Base-by-base conservation (phyloP, 257 asterid genomes). In the Solanum tarapatanum region DNA sequence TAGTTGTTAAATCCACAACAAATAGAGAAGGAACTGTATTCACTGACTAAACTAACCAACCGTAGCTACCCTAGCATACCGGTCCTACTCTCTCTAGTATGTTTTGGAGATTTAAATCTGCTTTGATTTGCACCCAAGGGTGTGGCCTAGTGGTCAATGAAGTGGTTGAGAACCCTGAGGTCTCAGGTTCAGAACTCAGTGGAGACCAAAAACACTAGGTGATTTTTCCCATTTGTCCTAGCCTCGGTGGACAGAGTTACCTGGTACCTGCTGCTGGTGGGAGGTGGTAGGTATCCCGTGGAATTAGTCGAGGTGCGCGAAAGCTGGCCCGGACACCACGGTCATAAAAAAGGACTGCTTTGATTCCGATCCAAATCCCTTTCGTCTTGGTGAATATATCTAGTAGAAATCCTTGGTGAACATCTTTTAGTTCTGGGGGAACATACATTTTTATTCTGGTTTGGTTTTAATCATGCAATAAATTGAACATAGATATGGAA, bases 401-500 rank as follows among this genome's bases (percentile, higher is more conserved):
- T 48, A 17, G 43, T 82, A 45, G 43, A 48, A 82, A 17, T 82
- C 26, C 85, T 45, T 79, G 68, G 85, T 8, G 68, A 35, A 37
- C 39, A 26, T 45, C 85, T 80, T 26, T 43, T 80, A 28, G 41
- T 45, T 80, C 68, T 28, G 33, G 66, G 39, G 84, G 66, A 43
- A 14, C 37, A 77, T 79, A 77, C 13, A 77, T 13, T 77, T 76
- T n/a, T 77, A 5, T 73, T 33, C 51, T 76, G 30, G 28, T 37
- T 76, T 80, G 4, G 68, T 33, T 80, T 43, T 80, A 69, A 28
- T 45, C 85, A 32, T 17, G 37, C 24, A 10, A 60, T 17, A 48
- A 82, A 48, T 51, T 26, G 39, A 79, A 48, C 69, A 43, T 90
- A 51, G 79, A 30, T 89, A 82, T 87, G 86, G 87, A 89, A 86